Percentiles rank a stretch among this genome's conserved stretches.
Evolutionary conservation across 2,329 filamentous ascomycete species (phyloP).

Genomic region (Knoxdaviesia capensis): DNA sequence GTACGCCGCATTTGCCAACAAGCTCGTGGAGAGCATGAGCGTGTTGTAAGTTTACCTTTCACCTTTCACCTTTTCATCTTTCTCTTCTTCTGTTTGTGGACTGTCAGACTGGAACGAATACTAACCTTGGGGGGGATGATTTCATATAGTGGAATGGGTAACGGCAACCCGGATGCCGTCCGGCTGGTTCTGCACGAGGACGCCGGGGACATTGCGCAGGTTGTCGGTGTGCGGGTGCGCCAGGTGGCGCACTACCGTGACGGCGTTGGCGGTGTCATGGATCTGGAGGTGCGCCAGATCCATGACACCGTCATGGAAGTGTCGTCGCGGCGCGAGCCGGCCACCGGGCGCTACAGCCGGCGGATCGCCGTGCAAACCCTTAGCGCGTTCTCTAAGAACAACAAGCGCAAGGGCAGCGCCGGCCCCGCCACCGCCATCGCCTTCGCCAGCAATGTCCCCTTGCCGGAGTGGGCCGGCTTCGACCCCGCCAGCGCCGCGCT

Average conservation of each 20-base stretch:
- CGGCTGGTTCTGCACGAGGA: background rate
- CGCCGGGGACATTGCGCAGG: background rate
- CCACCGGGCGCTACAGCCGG: background rate
- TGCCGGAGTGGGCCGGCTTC: background rate
- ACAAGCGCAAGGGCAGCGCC: background rate
- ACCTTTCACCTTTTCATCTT: conserved; percentile 3
- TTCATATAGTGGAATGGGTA: background rate
- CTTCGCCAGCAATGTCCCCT: background rate
- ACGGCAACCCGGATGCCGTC: background rate
- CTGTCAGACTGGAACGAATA: conserved; percentile 3
- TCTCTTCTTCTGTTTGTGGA: background rate
- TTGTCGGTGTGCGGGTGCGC: background rate
- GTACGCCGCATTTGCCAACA: conserved; percentile 1
- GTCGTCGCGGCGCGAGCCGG: background rate
- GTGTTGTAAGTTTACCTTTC: conserved; percentile 6
- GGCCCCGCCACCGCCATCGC: too few relatives aligned
- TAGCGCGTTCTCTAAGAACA: background rate
- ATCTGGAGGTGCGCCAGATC: background rate
- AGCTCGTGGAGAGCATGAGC: background rate
- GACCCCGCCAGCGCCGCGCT: background rate
- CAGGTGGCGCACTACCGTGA: conserved; percentile 1
- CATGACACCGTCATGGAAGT: background rate
- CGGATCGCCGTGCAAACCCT: too few relatives aligned
- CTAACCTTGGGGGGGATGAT: background rate
- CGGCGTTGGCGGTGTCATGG: background rate